A percentile compares a stretch with the other conserved stretches of the same genome.
These are phyloP conservation scores for Corrigiola litoralis DNA, from an alignment of 179 eudicot genomes.

Conservation along the genomic window DNA sequence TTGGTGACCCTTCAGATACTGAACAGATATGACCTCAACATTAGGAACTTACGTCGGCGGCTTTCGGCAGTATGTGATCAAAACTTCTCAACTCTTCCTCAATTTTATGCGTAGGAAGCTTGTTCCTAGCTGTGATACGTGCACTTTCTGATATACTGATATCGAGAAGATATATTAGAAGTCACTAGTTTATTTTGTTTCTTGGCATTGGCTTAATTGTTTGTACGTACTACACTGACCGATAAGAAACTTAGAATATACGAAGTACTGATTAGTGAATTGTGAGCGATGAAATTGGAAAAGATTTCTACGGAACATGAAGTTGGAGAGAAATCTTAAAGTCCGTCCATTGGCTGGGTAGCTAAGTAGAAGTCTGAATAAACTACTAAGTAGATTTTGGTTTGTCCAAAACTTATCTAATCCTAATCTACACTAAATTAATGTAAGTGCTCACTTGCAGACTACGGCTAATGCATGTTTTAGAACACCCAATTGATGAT, in stretches of 20 bases:
- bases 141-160: conserved; percentile 16
- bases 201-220: conserved; percentile 1
- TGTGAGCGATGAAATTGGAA: not conserved
- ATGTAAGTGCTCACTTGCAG: conserved; percentile 22
- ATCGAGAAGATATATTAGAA: not conserved
- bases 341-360: conserved; percentile 10
- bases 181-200: conserved; percentile 3
- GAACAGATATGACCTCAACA: conserved; percentile 20
- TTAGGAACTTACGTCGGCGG: conserved; percentile 16
- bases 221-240: not conserved
- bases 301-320: not conserved
- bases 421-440: conserved; percentile 10
- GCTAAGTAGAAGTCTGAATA: conserved; percentile 3
- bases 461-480: conserved; percentile 6
- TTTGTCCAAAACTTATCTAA: not conserved
- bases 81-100: conserved; percentile 14
- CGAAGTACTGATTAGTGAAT: not conserved
- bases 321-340: conserved; percentile 10
- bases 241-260: not conserved
- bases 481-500: not conserved
- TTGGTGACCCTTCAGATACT: conserved; percentile 25
- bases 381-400: conserved; percentile 4
- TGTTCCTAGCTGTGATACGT: conserved; percentile 3
- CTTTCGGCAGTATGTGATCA: conserved; percentile 28
- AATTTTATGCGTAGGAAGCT: conserved; percentile 20